Evolutionary conservation across 192 early-diverging fungal species (phyloP), one percentile per base, ranked within the genome.

Genomic region (Kickxella alabastrina): DNA sequence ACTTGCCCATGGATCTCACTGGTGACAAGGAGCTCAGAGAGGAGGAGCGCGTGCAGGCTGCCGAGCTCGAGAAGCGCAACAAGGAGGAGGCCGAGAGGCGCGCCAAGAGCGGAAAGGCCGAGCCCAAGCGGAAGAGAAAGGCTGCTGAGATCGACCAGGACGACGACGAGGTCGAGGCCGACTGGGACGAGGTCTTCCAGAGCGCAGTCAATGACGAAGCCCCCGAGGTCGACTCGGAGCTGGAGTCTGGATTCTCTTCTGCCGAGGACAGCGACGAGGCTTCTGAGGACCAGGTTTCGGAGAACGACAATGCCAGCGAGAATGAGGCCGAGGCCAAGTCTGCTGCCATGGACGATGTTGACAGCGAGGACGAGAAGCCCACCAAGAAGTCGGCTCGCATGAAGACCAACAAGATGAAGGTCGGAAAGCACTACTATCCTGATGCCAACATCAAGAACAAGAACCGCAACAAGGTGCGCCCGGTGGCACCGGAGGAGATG

Each of bases 391-490:
- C 78, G 15, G 60, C 82, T 32, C 85, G 93, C 41, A 89, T 89
- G 88, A 91, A 85, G 24, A 95, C 91, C 29, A 96, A 92, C 82
- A 96, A 96, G 79, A 73, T 77, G 39, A 95, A 94, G 77, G 82
- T 90, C 38, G 92, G 92, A 40, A 81, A 78, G 31, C 87, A 98
- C 68, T 98, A 83, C 68, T 98, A 98, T 53, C 85, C 88, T 49
- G 79, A 77, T 3, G 92, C 92, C 63, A 98, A 98, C 68, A 86
- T 98, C 65, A 98, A 98, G 81, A 96, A 96, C 76, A 79, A 80
- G 68, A 92, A 92, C 72, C 81, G 91, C 34, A 91, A 84, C 66
- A 91, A 89, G 63, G 65, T 65, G 34, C 85, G 83, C 55, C 90
- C 86, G 18, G 75, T 86, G 49, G 84, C 88, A 36, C 81, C 79